Base-by-base conservation (phyloP, 805 yeast species). In the Candida coquimbonensis region DNA sequence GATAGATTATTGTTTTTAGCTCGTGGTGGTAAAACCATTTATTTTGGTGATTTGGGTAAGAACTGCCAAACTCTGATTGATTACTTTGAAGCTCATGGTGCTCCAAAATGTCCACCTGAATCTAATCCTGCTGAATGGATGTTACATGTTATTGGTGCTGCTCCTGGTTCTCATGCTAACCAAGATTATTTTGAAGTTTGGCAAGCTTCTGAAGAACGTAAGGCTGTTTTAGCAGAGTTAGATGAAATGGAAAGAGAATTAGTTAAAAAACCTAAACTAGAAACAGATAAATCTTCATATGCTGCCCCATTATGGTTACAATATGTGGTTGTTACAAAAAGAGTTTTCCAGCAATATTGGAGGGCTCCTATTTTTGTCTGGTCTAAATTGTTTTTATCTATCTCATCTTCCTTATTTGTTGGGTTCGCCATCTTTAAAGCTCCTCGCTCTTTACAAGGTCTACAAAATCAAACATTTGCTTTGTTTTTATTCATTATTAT, bases 111-210 rank as follows among this genome's bases (percentile, higher is more conserved):
- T 67, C 89, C 90, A 19, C 66, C 70, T 7, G 70, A 72, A 37
- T 88, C 87, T 6, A 85, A 85, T 53, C 93, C 91, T 31, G 91
- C 90, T 13, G 96, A 87, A 68, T 88, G 95, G 93, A 88, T 88
- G 95, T 70, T 88, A 65, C 84, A 84, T 51, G 85, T 81, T 51
- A 83, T 83, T 56, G 89, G 90, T 57, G 89, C 89, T 44, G 88
- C 89, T 33, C 89, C 89, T 7, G 89, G 88, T 44, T 77, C 87
- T 33, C 82, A 78, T 54, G 85, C 88, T 17, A 70, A 71, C 40
- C 85, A 80, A 64, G 86, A 84, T 62, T 84, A 81, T 57, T 72
- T 78, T 57, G 82, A 84, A 57, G 87, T 83, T 41, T 87, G 96
- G 96, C 65, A 75, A 61, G 72, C 74, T 40, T 86, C 95, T 34